These are phyloP conservation scores for Aquilaria agallochum DNA, from an alignment of 441 rosid genomes.

Conservation along the genomic window DNA sequence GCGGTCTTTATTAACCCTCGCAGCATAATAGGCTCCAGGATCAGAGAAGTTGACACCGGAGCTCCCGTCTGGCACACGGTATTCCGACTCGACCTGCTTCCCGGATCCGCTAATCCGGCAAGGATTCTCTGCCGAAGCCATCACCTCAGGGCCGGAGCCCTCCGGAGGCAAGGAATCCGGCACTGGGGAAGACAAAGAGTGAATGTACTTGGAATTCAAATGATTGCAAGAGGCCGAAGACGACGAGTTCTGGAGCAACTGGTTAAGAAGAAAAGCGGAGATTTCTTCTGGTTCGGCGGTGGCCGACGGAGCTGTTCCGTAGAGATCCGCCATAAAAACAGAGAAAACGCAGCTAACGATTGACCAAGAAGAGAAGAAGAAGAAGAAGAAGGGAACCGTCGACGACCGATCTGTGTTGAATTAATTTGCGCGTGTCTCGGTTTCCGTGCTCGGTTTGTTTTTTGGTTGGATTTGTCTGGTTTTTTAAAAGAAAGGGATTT, in stretches of 20 bases:
- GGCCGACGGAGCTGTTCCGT: constrained; percentile 29
- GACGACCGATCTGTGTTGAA: not conserved
- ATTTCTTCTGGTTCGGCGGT: constrained; percentile 51
- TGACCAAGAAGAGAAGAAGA: not conserved
- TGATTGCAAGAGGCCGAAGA: constrained; percentile 29
- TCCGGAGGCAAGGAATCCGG: constrained; percentile 8
- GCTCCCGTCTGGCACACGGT: constrained; percentile 12
- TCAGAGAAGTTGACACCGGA: constrained; percentile 32
- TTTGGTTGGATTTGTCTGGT: not conserved
- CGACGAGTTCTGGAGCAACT: constrained; percentile 39
- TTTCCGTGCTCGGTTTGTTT: constrained; percentile 16
- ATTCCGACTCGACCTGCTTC: constrained; percentile 10
- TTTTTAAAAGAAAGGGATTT: constrained; percentile 4
- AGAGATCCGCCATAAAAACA: constrained; percentile 43
- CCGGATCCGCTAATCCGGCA: constrained; percentile 20
- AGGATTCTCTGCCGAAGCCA: constrained; percentile 23
- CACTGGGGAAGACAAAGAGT: constrained; percentile 16
- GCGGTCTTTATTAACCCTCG: constrained; percentile 20
- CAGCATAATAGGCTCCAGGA: constrained; percentile 25
- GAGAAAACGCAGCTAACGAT: constrained; percentile 2
- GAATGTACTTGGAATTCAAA: constrained; percentile 20
- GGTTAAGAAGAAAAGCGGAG: constrained; percentile 45
- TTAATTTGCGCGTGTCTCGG: constrained; percentile 12
- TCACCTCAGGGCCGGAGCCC: not conserved
- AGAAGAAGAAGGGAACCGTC: constrained; percentile 9